phyloP scores from a whole-genome alignment of 108 stramenopile species.

The Nannochloropsis salina region DNA sequence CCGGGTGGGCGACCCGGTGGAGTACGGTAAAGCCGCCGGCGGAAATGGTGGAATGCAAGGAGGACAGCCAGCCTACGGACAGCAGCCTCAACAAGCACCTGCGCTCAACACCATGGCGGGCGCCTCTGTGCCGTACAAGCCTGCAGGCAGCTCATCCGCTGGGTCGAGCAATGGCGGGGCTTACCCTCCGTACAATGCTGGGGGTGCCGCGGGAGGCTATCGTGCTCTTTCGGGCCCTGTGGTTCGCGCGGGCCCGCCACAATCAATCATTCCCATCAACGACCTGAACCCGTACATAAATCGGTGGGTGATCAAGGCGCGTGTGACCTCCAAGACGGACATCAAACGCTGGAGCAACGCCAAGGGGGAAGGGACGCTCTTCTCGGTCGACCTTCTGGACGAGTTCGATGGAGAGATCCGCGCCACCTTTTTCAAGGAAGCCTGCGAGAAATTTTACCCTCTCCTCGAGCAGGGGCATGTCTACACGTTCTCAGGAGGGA shows the following conservation, averaged over 20 bases:
- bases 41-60: constrained; percentile 5
- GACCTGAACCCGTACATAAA: constrained; percentile 91
- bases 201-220: not conserved
- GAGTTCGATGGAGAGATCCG: constrained; percentile 74
- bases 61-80: not conserved
- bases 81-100: not conserved
- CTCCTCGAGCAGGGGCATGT: constrained; percentile 74
- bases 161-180: not conserved
- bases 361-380: constrained; percentile 80
- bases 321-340: constrained; percentile 74
- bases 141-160: not conserved
- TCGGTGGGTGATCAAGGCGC: constrained; percentile 77
- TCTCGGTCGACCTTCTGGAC: constrained; percentile 79
- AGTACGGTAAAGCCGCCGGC: constrained; percentile 19
- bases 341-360: constrained; percentile 75
- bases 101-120: constrained; percentile 14
- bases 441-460: constrained; percentile 76
- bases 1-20: not conserved
- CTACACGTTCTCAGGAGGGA: constrained; percentile 81
- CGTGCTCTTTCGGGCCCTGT: not conserved
- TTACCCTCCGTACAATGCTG: not conserved
- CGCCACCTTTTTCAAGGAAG: constrained; percentile 92
- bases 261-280: constrained; percentile 59
- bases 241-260: not conserved
- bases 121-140: not conserved